Percentiles rank a stretch among this genome's conserved stretches.
These are phyloP conservation scores for Leccinum obscurum DNA, from an alignment of 768 basidiomycete genomes.

Conservation along the genomic window DNA sequence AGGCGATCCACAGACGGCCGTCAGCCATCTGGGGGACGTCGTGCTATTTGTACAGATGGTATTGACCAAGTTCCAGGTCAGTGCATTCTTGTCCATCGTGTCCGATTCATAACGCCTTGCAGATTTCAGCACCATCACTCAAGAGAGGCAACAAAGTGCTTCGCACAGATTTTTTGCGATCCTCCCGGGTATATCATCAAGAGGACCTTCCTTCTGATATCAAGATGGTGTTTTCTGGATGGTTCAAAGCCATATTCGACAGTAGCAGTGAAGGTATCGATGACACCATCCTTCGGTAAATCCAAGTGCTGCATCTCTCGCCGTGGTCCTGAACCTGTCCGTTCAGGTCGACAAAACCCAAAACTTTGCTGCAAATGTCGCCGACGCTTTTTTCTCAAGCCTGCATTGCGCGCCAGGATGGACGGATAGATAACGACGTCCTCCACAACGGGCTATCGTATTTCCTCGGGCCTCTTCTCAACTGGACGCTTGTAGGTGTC, in stretches of 20 bases:
- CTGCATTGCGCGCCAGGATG: conserved; percentile 44
- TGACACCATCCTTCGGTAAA: conserved; percentile 68
- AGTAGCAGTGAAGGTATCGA: conserved; percentile 79
- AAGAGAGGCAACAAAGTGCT: conserved; percentile 47
- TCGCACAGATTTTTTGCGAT: conserved; percentile 51
- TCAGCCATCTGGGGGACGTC: conserved; percentile 76
- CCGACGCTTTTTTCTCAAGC: conserved; percentile 68
- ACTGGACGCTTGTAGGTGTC: conserved; percentile 80
- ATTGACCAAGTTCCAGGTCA: conserved; percentile 63
- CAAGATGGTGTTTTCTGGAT: conserved; percentile 46
- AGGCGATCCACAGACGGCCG: conserved; percentile 86
- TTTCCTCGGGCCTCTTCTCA: conserved; percentile 69
- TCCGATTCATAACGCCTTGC: conserved; percentile 7
- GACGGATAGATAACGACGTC: conserved; percentile 65
- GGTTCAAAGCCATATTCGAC: conserved; percentile 82
- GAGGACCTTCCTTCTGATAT: conserved; percentile 47
- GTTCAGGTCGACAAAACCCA: conserved; percentile 69
- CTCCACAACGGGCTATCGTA: conserved; percentile 76
- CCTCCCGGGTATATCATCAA: conserved; percentile 42
- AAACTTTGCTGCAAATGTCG: conserved; percentile 63
- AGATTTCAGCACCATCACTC: conserved; percentile 55
- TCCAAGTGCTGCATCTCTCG: neutral
- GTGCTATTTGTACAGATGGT: conserved; percentile 72
- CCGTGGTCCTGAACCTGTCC: conserved; percentile 1
- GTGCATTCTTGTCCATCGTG: conserved; percentile 15